phyloP scores from a whole-genome alignment of 2,329 filamentous ascomycete genomes.

The Botrytis aclada region DNA sequence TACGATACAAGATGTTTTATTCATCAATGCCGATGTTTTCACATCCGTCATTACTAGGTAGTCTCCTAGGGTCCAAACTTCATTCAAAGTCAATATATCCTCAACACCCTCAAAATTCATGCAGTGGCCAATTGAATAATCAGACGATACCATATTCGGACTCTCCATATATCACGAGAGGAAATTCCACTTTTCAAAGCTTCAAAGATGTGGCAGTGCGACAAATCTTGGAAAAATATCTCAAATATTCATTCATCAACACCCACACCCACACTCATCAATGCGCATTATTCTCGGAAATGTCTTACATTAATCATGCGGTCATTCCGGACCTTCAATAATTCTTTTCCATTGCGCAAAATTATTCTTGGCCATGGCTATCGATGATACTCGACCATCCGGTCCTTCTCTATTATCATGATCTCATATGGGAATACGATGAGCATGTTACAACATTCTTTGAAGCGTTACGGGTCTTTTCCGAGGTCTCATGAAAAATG shows the following conservation, averaged over 20 bases:
- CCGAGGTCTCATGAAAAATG: conserved; percentile 11
- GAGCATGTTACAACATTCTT: background rate
- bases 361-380: conserved; percentile 10
- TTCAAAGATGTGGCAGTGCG: conserved; percentile 16
- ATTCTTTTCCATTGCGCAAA: background rate
- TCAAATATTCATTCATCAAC: conserved; percentile 5
- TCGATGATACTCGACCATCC: background rate
- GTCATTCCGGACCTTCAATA: conserved; percentile 6
- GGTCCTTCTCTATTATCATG: background rate
- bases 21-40: background rate
- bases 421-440: conserved; percentile 6
- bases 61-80: background rate
- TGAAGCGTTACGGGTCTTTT: conserved; percentile 14
- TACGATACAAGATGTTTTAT: background rate
- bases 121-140: conserved; percentile 1
- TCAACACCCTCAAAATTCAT: conserved; percentile 7
- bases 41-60: background rate
- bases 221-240: conserved; percentile 1
- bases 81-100: background rate
- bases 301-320: conserved; percentile 21
- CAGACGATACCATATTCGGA: conserved; percentile 4
- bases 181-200: conserved; percentile 3
- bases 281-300: conserved; percentile 1
- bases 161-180: conserved; percentile 12
- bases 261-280: background rate